These are phyloP conservation scores for Rhododendron henanense DNA, from an alignment of 148 eudicot species.

Conservation along the genomic window DNA sequence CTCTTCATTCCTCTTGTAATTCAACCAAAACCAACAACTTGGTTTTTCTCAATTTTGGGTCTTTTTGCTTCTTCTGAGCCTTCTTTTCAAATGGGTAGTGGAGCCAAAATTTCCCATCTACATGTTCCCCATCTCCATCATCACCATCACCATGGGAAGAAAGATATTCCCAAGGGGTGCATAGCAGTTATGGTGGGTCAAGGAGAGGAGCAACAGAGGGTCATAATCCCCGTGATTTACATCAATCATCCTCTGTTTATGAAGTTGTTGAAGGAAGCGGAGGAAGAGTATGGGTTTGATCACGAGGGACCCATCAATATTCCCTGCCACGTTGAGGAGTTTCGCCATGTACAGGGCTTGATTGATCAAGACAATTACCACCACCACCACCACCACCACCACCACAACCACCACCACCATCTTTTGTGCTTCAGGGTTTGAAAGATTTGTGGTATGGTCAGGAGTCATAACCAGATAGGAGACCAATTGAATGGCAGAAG, in stretches of 20 bases:
- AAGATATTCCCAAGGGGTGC: constrained; percentile 71
- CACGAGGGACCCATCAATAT: constrained; percentile 78
- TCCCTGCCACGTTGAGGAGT: constrained; percentile 83
- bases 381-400: constrained; percentile 28
- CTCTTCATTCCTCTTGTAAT: background rate
- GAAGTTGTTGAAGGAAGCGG: constrained; percentile 70
- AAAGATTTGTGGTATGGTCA: constrained; percentile 9
- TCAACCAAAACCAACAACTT: background rate
- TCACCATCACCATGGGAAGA: constrained; percentile 24
- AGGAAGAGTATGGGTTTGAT: constrained; percentile 84
- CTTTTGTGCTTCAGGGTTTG: constrained; percentile 80
- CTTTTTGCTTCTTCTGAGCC: constrained; percentile 14
- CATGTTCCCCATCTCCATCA: constrained; percentile 35
- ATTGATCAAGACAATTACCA: constrained; percentile 51
- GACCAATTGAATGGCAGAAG: background rate
- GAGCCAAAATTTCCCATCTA: constrained; percentile 38
- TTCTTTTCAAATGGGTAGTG: constrained; percentile 38
- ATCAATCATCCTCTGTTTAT: constrained; percentile 74
- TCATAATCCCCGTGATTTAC: constrained; percentile 69
- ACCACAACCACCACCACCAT: constrained; percentile 50
- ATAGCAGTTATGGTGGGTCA: constrained; percentile 72
- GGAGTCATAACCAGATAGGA: background rate
- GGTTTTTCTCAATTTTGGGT: constrained; percentile 45
- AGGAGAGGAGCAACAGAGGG: constrained; percentile 67
- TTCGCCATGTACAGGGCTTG: constrained; percentile 47